Evolutionary conservation across 441 rosid species (phyloP).

Genomic region (Erodium chrysanthum): DNA sequence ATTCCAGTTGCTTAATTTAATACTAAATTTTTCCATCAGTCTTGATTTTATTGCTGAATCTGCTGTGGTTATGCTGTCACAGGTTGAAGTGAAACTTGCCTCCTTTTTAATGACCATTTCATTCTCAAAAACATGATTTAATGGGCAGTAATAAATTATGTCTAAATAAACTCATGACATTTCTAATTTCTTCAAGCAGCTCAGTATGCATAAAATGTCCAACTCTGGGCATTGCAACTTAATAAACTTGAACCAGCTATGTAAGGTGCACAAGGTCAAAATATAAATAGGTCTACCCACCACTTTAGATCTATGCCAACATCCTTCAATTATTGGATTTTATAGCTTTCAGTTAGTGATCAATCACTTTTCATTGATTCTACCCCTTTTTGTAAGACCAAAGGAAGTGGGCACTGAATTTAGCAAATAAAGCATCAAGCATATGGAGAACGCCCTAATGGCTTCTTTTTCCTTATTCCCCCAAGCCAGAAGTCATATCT

Average conservation of each 20-base stretch:
- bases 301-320: background rate
- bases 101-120: background rate
- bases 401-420: background rate
- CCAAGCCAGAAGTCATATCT: no score
- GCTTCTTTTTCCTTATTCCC: background rate
- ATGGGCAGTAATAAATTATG: no score
- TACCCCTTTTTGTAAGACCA: background rate
- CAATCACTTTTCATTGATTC: background rate
- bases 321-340: background rate
- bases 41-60: background rate
- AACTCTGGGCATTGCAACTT: background rate
- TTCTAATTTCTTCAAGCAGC: no score
- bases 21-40: background rate
- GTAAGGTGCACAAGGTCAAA: no score
- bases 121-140: no score
- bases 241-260: background rate
- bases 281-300: no score
- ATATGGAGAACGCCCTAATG: background rate
- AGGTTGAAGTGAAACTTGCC: background rate
- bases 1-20: background rate
- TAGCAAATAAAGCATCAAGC: background rate
- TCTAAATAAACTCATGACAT: no score
- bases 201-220: no score
- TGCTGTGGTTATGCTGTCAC: background rate
- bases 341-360: background rate